phyloP scores from a whole-genome alignment of 1,139 yeast species.

The Blastobotrys ciferrii region DNA sequence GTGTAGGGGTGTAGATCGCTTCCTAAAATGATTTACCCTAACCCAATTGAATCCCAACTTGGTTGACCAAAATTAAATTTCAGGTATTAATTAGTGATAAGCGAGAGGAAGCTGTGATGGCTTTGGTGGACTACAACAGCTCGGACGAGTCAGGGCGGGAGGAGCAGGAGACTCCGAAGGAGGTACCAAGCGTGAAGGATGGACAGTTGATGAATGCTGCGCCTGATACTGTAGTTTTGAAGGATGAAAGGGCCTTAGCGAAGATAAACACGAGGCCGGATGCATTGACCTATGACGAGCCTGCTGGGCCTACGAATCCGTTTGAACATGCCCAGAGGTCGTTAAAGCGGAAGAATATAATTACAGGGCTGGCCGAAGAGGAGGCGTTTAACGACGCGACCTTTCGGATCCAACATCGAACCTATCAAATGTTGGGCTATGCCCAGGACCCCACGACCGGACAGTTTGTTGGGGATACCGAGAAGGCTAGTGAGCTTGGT shows the following conservation, averaged over 20 bases:
- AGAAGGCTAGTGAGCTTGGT: constrained; percentile 21
- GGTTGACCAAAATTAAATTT: background rate
- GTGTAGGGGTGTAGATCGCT: too few relatives aligned
- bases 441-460: constrained; percentile 32
- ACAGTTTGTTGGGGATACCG: constrained; percentile 28
- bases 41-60: background rate
- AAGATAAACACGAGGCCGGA: background rate
- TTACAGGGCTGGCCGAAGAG: constrained; percentile 41
- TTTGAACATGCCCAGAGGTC: constrained; percentile 14
- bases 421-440: constrained; percentile 35
- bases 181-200: background rate
- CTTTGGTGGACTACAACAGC: constrained; percentile 14
- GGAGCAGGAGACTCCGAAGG: background rate
- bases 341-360: constrained; percentile 14
- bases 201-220: constrained; percentile 16
- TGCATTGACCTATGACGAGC: background rate
- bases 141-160: constrained; percentile 7
- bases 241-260: background rate
- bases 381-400: constrained; percentile 43
- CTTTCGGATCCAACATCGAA: constrained; percentile 43
- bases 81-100: background rate
- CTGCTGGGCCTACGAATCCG: constrained; percentile 19
- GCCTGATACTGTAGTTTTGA: constrained; percentile 15
- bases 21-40: too few relatives aligned
- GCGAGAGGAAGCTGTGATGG: constrained; percentile 7